Base-by-base conservation (phyloP, 1,284 basidiomycete genomes). In the Trichosporon inkin region DNA sequence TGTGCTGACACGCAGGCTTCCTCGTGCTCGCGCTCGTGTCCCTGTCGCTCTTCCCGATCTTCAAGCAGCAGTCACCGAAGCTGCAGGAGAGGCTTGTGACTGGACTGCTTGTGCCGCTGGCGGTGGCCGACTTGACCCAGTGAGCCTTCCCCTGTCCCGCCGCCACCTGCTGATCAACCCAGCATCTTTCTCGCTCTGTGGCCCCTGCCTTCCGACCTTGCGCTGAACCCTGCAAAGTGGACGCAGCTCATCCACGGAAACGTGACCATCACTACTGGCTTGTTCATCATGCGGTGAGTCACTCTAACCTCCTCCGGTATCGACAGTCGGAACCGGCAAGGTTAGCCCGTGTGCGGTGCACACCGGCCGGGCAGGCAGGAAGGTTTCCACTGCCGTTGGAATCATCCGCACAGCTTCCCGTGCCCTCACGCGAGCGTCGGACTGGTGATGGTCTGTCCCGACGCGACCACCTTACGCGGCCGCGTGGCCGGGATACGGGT, bases 1-100 rank as follows among this genome's bases (percentile, higher is more conserved):
- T 16, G 6, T 16, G 0, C 54, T 54, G 7, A 53, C 32, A 13
- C 19, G 0, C 58, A 79, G 78, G 78, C 62, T 80, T 78, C 67
- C 65, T 78, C 55, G 68, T 80, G 7, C 63, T 80, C 13, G 77
- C 78, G 0, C 60, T 80, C 57, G 64, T 79, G 14, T 77, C 74
- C 0, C 62, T 74, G n/a, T 71, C 71, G 11, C 61, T 78, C 17
- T 65, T 79, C 28, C 73, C 71, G 1, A 58, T 71, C 2, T 66
- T 78, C 62, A 55, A 62, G 28, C 63, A 66, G 16, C 62, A 57
- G 10, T 20, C 41, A 3, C 55, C 54, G 2, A 57, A 34, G 6
- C 32, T 68, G 14, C 71, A 73, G 60, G 76, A 76, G 56, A 69
- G 63, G 47, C 55, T 79, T 11, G 66, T 77, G 34, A 62, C 62